Base-by-base conservation (phyloP, 2,329 filamentous ascomycete genomes). In the Pseudocercospora cruenta region DNA sequence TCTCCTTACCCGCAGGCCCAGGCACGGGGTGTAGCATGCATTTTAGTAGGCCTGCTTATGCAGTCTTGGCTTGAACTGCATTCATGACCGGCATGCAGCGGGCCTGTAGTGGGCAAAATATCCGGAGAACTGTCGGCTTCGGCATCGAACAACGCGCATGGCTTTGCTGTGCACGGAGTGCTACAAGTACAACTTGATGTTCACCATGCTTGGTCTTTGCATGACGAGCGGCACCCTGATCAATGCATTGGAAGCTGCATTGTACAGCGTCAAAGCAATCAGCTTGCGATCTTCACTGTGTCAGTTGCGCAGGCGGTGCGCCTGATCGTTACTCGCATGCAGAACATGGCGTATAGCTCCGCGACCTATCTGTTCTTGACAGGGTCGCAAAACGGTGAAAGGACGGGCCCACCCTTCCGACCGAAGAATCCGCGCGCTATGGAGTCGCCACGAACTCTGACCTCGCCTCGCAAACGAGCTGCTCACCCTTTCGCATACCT, bases 381-480 rank as follows among this genome's bases (percentile, higher is more conserved):
- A 24, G 51, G 12, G 51, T 26, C 24, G 24, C 51, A 31, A 16
- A 22, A 51, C 47, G 47, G 21, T 51, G 47, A 55, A 43, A 43
- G 39, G 39, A 43, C 21, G 51, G 51, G 22, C 51, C 51, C 21
- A n/a, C 24, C 24, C 19, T 54, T 54, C 51, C 51, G 51, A 54
- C 45, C 51, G 51, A n/a, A 28, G 24, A 54, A n/a, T 24, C 51
- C 22, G 24, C 24, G 51, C 51, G 51, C 51, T 16, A 54, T 54
- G 24, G 24, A n/a, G 6, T 54, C 24, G 3, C 24, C 36, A 39
- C n/a, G 14, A 39, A 39, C 36, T 39, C 24, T 24, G 51, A 54
- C 51, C 51, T 54, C 51, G 51, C 51, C 51, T 54, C 51, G 51
- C 51, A 54, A 54, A 54, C 51, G 51, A 54, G 24, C 51, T 54